Evolutionary conservation across 768 basidiomycete species (phyloP).

Genomic region (Collybia mongolica): DNA sequence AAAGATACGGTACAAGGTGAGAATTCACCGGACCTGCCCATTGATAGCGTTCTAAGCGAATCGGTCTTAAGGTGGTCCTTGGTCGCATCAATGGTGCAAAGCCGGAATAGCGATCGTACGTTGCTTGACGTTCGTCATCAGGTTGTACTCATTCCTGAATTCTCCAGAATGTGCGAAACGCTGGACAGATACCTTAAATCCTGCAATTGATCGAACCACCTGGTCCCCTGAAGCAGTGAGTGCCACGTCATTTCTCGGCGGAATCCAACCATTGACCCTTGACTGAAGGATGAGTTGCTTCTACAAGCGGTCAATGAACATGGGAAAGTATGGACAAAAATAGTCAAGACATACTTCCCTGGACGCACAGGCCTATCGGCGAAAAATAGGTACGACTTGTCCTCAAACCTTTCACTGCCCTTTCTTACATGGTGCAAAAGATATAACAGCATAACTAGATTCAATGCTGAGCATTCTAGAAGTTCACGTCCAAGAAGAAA

Average conservation of each 20-base stretch:
- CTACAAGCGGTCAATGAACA: conserved; percentile 53
- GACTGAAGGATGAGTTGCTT: conserved; percentile 47
- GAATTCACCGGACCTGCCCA: neutral
- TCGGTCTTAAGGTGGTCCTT: conserved; percentile 45
- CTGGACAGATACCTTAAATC: conserved; percentile 62
- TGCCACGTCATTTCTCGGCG: neutral
- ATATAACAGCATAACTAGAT: conserved; percentile 53
- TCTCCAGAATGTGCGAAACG: conserved; percentile 56
- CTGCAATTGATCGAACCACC: conserved; percentile 58
- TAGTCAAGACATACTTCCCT: conserved; percentile 60
- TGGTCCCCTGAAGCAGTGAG: conserved; percentile 55
- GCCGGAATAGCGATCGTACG: conserved; percentile 60
- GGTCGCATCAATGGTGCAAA: conserved; percentile 55
- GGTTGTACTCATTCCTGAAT: conserved; percentile 12
- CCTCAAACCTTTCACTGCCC: neutral
- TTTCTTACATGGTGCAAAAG: conserved; percentile 21
- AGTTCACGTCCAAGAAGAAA: conserved; percentile 33
- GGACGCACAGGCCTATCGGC: conserved; percentile 58
- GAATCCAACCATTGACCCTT: conserved; percentile 6
- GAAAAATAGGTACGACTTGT: conserved; percentile 48
- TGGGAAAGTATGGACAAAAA: conserved; percentile 62
- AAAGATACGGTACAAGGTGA: conserved; percentile 55
- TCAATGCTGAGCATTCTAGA: conserved; percentile 38
- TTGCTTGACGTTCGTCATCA: conserved; percentile 6
- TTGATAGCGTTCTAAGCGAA: conserved; percentile 3